Base-by-base conservation (phyloP, 352 stramenopile genomes). In the Chrysophaeum taylorii region DNA sequence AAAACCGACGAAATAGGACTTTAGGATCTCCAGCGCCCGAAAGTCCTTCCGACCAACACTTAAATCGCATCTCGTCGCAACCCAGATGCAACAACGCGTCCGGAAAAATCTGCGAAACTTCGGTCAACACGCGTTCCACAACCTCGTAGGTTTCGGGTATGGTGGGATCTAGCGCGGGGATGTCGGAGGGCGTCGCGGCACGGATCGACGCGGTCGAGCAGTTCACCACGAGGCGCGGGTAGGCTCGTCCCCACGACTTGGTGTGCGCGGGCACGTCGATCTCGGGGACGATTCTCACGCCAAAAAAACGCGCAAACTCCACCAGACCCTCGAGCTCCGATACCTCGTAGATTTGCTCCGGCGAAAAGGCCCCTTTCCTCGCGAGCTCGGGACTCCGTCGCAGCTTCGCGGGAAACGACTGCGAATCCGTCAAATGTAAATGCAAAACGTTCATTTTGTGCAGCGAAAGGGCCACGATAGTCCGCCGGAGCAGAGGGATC, bases 211-310 rank as follows among this genome's bases (percentile, higher is more conserved):
- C 31, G 18, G 33, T 41, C 36, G 48, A 33, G 39, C 68, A 72
- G 36, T 45, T 45, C 1, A 72, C 50, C n/a, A 72, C 53, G n/a
- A 72, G n/a, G 1, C 12, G 9, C 36, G 31, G 31, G 50, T 38
- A 62, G 50, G 50, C 50, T 4, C 25, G 14, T 4, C 5, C 64
- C 64, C 64, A 70, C 5, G 41, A 37, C 25, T 36, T 12, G 2
- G 45, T 31, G 54, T 70, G 64, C 45, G 41, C 64, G 7, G 64
- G 64, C 64, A 9, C 25, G 70, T 90, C 81, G 25, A 89, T 73
- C 64, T 90, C 85, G 4, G 82, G 80, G 12, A 89, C 76, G 39
- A 89, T 72, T 1, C 78, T 72, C 31, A 90, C 81, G 36, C 82
- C 82, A 15, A 74, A 68, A n/a, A 73, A n/a, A 33, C 76, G 73